Evolutionary conservation across 768 basidiomycete species (phyloP).

Genomic region (Sarcomyxa edulis): DNA sequence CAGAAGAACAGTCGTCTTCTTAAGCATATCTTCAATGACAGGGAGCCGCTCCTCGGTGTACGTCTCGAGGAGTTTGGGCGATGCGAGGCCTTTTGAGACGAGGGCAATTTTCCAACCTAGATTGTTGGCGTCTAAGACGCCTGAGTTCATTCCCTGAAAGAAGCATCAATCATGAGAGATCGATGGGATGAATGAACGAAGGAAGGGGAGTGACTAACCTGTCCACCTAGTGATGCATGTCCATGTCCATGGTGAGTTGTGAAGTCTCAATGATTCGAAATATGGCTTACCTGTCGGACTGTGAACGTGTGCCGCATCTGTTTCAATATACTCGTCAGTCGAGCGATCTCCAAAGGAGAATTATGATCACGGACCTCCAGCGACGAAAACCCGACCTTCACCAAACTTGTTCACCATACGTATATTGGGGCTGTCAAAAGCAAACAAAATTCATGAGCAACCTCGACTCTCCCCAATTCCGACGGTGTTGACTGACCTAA

Average conservation of each 20-base stretch:
- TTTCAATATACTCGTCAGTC: neutral
- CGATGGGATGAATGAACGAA: too few relatives aligned
- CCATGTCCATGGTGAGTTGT: too few relatives aligned
- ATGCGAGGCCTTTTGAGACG: conserved; percentile 17
- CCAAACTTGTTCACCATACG: conserved; percentile 14
- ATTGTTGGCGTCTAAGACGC: conserved; percentile 27
- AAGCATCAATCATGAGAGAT: neutral
- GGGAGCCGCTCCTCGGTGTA: conserved; percentile 27
- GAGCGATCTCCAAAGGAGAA: neutral
- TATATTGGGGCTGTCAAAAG: conserved; percentile 10
- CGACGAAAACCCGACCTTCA: conserved; percentile 11
- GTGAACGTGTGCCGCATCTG: conserved; percentile 28
- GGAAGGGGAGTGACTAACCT: neutral
- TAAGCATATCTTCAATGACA: conserved; percentile 30
- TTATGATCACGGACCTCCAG: conserved; percentile 14
- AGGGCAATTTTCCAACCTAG: conserved; percentile 28
- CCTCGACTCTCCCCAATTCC: neutral
- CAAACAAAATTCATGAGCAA: too few relatives aligned
- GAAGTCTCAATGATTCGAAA: conserved; percentile 17
- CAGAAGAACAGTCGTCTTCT: conserved; percentile 20
- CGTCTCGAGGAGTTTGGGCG: conserved; percentile 19
- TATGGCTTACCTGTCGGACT: conserved; percentile 26
- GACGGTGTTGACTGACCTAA: conserved; percentile 12
- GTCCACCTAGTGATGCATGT: too few relatives aligned
- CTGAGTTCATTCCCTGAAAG: conserved; percentile 23